These are phyloP conservation scores for Lactarius indigo DNA, from an alignment of 768 basidiomycete genomes.

Conservation along the genomic window DNA sequence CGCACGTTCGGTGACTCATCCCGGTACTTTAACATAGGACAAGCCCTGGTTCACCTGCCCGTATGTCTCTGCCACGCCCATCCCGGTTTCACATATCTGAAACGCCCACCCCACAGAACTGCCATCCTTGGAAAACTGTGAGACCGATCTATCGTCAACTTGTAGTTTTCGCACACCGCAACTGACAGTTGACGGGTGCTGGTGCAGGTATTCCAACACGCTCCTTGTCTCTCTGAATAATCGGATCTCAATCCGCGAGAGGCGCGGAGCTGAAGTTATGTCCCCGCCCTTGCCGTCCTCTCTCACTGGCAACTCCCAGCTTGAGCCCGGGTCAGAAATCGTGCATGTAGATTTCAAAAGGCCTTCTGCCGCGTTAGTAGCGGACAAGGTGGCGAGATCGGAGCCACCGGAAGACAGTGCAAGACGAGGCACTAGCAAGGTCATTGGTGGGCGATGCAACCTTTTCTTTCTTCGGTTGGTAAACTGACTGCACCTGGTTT, in stretches of 20 bases:
- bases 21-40: neutral
- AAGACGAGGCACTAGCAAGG: neutral
- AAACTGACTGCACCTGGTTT: too few species aligned
- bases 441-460: neutral
- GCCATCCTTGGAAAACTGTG: constrained; percentile 14
- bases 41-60: neutral
- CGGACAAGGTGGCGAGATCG: too few species aligned
- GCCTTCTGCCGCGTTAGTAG: too few species aligned
- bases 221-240: constrained; percentile 15
- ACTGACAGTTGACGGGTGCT: too few species aligned
- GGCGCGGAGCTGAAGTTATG: neutral
- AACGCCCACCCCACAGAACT: neutral
- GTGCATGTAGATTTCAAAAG: neutral
- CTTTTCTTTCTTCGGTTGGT: too few species aligned
- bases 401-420: neutral
- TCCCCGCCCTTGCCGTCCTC: neutral
- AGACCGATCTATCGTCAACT: neutral
- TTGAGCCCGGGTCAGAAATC: neutral
- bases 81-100: neutral
- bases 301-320: neutral
- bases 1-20: neutral
- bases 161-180: neutral
- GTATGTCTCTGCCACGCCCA: neutral
- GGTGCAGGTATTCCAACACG: constrained; percentile 8
- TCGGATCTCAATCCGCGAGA: constrained; percentile 14